A percentile compares a stretch with the other conserved stretches of the same genome.
phyloP scores from a whole-genome alignment of 176 grass and related monocot species.

The Lolium multiflorum region DNA sequence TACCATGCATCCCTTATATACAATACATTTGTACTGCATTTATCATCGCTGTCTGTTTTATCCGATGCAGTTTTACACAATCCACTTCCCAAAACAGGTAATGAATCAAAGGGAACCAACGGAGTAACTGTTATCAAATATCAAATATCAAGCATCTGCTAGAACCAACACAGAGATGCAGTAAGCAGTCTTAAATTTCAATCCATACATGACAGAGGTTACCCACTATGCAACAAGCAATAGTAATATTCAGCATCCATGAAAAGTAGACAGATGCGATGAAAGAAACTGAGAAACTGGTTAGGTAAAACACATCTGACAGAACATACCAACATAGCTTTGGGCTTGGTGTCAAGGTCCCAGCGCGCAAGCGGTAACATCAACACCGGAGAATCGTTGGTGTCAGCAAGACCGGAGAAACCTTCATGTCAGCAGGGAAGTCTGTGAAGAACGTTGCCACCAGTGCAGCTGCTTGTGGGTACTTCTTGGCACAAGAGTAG shows the following conservation, averaged over 20 bases:
- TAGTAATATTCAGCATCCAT: background rate
- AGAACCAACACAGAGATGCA: no score
- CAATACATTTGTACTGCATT: no score
- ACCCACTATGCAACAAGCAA: no score
- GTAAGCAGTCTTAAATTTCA: background rate
- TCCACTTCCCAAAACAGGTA: no score
- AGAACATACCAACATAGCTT: background rate
- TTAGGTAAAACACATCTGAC: background rate
- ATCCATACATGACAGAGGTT: background rate
- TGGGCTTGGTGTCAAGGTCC: background rate
- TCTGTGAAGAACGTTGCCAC: background rate
- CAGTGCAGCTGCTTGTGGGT: background rate
- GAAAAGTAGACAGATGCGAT: background rate
- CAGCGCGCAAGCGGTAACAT: background rate
- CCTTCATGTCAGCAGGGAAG: background rate
- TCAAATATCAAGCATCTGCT: no score
- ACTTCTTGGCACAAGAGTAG: background rate
- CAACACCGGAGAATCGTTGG: background rate
- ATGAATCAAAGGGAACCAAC: no score
- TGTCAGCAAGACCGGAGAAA: background rate
- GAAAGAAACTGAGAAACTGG: background rate
- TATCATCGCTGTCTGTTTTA: no score
- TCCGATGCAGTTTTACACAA: no score
- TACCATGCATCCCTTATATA: no score
- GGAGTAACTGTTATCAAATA: no score